Evolutionary conservation across 257 asterid genomes (phyloP), one percentile per base, ranked within the genome.

Genomic region (Gentiana dahurica): DNA sequence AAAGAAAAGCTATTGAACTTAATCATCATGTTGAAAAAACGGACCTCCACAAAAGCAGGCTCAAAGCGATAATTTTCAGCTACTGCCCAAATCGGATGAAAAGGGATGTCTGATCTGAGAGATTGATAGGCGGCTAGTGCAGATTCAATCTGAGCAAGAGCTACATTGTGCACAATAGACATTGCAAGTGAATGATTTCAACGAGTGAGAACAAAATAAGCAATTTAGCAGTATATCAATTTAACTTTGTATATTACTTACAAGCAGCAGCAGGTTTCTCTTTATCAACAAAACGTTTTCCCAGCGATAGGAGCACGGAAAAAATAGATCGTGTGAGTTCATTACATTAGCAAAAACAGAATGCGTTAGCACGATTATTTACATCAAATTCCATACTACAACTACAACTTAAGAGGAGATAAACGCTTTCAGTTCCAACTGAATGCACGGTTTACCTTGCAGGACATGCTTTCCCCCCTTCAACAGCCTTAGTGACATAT

Each of bases 51-150:
- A 64, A 91, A 85, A 72, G 88, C 87, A 66, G 98, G 97, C 73
- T 91, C 98, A 67, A 91, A 91, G 54, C 98, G 95, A 76, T 87
- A 91, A 75, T 91, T 91, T 73, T 91, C 98, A 57, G 98, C 98
- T 61, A 91, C 73, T 24, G 90, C 97, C 97, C 98, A 91, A 61
- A 91, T 75, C 35, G 97, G 87, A 58, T 12, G 62, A 53, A 49
- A 56, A 59, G 84, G 74, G 65, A 60, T 82, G 59, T 79, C 65
- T 47, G 76, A 60, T 34, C 68, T 59, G 36, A 81, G 34, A 70
- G 98, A 75, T 53, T 63, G 72, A 76, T 83, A 87, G 60, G 76
- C 51, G 36, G 80, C 68, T 59, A 83, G 54, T 59, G 94, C 96
- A 52, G 62, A 66, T 68, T 87, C 85, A 7, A 81, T 82, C 76